phyloP scores from a whole-genome alignment of 495 filamentous ascomycete species.

The Hypoxylon lienhwacheense region DNA sequence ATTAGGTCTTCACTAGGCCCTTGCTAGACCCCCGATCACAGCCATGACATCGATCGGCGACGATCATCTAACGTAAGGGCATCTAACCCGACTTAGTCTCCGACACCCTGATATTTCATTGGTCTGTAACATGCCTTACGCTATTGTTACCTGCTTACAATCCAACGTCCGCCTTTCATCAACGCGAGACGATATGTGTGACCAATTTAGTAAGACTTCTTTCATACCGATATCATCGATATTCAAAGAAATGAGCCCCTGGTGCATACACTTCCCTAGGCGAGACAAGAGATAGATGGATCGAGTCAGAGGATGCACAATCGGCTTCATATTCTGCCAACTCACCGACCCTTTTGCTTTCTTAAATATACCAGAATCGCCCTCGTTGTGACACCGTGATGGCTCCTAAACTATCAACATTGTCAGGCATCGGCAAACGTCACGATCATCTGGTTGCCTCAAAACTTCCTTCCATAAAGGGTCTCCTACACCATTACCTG shows the following conservation, averaged over 20 bases:
- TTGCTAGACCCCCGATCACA: constrained; percentile 35
- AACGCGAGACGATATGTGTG: constrained; percentile 20
- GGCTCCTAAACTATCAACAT: not conserved
- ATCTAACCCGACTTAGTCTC: constrained; percentile 11
- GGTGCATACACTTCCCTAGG: not conserved
- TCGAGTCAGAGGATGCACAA: constrained; percentile 10
- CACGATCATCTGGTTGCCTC: not conserved
- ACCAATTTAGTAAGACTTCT: constrained; percentile 14
- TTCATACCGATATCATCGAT: not conserved
- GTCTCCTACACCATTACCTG: not conserved
- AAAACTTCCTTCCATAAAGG: no score
- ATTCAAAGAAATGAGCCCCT: not conserved
- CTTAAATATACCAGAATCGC: constrained; percentile 1
- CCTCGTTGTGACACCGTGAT: not conserved
- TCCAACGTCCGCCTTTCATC: constrained; percentile 13
- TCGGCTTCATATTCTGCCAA: not conserved
- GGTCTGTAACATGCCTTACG: constrained; percentile 10
- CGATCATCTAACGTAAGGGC: constrained; percentile 29
- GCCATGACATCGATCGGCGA: constrained; percentile 11
- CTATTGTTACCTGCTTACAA: constrained; percentile 11
- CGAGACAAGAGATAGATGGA: constrained; percentile 3
- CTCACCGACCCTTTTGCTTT: not conserved
- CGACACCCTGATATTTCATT: not conserved
- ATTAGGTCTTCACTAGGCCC: no score
- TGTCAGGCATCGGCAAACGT: not conserved